Evolutionary conservation across 2,329 filamentous ascomycete species (phyloP), one percentile per base, ranked within the genome.

Genomic region (Fusarium sp.): DNA sequence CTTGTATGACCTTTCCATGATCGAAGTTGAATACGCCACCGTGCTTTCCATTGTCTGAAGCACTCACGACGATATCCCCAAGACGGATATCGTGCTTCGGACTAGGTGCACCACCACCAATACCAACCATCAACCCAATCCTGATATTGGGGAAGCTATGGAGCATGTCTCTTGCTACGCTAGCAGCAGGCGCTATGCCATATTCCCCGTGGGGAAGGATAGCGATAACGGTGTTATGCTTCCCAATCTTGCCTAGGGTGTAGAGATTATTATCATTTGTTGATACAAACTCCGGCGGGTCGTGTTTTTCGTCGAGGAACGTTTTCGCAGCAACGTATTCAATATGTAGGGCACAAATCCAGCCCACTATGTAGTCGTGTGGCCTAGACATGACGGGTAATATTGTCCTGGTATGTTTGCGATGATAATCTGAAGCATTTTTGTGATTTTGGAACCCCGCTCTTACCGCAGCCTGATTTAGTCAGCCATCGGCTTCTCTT

Each of bases 281-380:
- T 1, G 63, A 22, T 18, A 79, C 75, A 39, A 84, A 81, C 44
- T 77, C 65, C 63, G 36, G 63, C 2, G 20, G 1, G 6, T 31
- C 42, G 4, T 66, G 49, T 17, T 31, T 17, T 48, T 85, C 81
- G 48, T 87, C 84, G 5, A 86, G 81, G 35, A 85, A 81, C 1
- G 51, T 72, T 35, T 71, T 70, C 6, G 84, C 84, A 9, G 84
- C 84, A 45, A 82, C 77, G 44, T 75, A 78, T 59, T 87, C 84
- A 0, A 72, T 78, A 0, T 9, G n/a, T 4, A 86, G 65, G 15
- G 84, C 84, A 57, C 82, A 86, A 11, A 87, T 84, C 84, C 84
- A 86, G 18, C 83, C 84, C 14, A 86, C 80, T 1, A 78, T 83
- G 57, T 85, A 86, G 17, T 63, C 28, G 1, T 55, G 26, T 4